These are phyloP conservation scores for Ascosphaera apis DNA, from an alignment of 2,329 filamentous ascomycete species.

Conservation along the genomic window DNA sequence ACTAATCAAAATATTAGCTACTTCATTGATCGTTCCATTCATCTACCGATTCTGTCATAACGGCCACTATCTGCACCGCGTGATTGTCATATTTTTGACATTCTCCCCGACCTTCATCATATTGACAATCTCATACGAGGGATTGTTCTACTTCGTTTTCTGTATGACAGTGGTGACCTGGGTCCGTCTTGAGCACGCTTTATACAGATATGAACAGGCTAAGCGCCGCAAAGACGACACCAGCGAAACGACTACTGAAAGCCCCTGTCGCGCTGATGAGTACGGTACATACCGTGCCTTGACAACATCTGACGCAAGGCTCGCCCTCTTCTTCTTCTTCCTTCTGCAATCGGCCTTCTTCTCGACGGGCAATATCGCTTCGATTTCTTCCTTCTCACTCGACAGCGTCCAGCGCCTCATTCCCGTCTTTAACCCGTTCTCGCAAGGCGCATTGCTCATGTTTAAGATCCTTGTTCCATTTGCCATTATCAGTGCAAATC, in stretches of 20 bases:
- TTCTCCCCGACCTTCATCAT: conserved; percentile 90
- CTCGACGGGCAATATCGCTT: conserved; percentile 88
- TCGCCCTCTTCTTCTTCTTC: conserved; percentile 85
- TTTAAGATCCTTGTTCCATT: conserved; percentile 88
- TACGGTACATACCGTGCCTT: conserved; percentile 55
- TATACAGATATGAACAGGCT: conserved; percentile 30
- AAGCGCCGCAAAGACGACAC: conserved; percentile 6
- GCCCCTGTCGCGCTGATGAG: no score
- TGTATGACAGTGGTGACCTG: conserved; percentile 61
- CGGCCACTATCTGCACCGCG: conserved; percentile 69
- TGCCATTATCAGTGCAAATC: conserved; percentile 69
- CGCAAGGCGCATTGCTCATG: conserved; percentile 65
- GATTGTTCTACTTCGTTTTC: conserved; percentile 84
- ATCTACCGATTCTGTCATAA: conserved; percentile 62
- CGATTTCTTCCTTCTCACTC: conserved; percentile 75
- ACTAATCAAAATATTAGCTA: conserved; percentile 33
- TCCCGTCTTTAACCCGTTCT: conserved; percentile 83
- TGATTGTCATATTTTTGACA: conserved; percentile 73
- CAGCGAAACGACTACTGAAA: conserved; percentile 6
- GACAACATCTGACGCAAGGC: conserved; percentile 59
- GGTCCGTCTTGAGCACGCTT: conserved; percentile 73
- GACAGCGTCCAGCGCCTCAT: conserved; percentile 74
- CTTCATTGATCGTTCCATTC: conserved; percentile 57
- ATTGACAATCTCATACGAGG: conserved; percentile 90
- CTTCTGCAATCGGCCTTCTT: conserved; percentile 92